Conservation (phyloP, 495 filamentous ascomycete genomes). For the Sabuloglossum arenarium region DNA sequence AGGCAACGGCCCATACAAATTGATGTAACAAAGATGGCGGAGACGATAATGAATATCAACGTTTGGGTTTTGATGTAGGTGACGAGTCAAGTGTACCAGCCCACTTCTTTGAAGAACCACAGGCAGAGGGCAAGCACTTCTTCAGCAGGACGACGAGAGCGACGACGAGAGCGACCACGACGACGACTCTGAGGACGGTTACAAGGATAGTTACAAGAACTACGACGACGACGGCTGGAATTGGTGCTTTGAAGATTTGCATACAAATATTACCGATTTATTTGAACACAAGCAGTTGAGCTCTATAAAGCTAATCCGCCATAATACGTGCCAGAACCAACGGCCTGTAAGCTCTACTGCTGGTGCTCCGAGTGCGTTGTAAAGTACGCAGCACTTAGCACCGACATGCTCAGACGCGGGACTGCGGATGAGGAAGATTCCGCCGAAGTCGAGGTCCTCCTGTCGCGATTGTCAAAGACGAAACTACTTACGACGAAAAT, state of each 20-base stretch:
- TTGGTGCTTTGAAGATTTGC: background rate
- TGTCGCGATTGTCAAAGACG: conserved; percentile 44
- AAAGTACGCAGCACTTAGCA: background rate
- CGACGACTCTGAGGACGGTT: too few relatives aligned
- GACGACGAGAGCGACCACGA: background rate
- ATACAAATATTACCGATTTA: background rate
- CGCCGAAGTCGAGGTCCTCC: conserved; percentile 48
- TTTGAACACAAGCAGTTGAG: background rate
- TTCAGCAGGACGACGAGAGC: background rate
- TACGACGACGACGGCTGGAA: background rate
- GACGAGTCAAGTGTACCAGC: background rate
- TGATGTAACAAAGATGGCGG: background rate
- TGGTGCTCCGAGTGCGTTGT: background rate
- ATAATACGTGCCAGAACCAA: background rate
- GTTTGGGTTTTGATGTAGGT: too few relatives aligned
- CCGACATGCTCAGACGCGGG: conserved; percentile 29
- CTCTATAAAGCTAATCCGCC: background rate
- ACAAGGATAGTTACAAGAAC: background rate
- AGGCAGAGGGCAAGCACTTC: background rate
- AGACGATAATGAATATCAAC: background rate
- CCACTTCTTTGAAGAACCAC: background rate
- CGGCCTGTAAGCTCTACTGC: background rate
- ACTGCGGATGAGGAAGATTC: conserved; percentile 45
- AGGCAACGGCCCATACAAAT: too few relatives aligned
- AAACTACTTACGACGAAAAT: conserved; percentile 79